These are phyloP conservation scores for Fusarium mundagurra DNA, from an alignment of 2,329 filamentous ascomycete genomes.

Conservation along the genomic window DNA sequence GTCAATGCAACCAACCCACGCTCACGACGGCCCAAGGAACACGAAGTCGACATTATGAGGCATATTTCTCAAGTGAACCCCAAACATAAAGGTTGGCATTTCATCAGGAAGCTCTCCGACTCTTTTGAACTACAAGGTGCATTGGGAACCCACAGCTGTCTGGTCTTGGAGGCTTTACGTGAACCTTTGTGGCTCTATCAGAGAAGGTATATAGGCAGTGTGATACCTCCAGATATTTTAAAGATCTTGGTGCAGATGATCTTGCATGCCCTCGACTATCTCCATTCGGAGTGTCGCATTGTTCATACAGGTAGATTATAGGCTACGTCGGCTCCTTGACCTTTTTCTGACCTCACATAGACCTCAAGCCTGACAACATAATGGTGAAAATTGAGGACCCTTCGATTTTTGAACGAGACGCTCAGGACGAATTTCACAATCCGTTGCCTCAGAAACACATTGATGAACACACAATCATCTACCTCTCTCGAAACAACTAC, in stretches of 20 bases:
- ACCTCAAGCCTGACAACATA: slow-evolving; percentile 38
- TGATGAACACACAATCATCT: slow-evolving; percentile 31
- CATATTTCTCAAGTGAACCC: slow-evolving; percentile 27
- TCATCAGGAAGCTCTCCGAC: slow-evolving; percentile 30
- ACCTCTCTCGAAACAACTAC: slow-evolving; percentile 40
- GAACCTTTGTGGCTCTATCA: slow-evolving; percentile 41
- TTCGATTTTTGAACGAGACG: slow-evolving; percentile 27
- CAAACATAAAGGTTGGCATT: slow-evolving; percentile 30
- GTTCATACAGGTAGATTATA: slow-evolving; percentile 33
- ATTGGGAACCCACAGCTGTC: slow-evolving; percentile 17
- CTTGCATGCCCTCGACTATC: slow-evolving; percentile 37
- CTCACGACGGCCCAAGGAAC: neutral
- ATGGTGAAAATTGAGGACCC: slow-evolving; percentile 35
- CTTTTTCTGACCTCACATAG: neutral
- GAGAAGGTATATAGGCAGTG: slow-evolving; percentile 24
- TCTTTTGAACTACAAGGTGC: slow-evolving; percentile 27
- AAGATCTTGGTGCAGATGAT: slow-evolving; percentile 40
- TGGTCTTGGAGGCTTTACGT: slow-evolving; percentile 35
- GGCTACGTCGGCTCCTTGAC: neutral
- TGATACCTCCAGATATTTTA: slow-evolving; percentile 32
- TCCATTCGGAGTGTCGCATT: slow-evolving; percentile 38
- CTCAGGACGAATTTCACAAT: slow-evolving; percentile 30
- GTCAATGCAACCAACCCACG: slow-evolving; percentile 13
- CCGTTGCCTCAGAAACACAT: slow-evolving; percentile 34
- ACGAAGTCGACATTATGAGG: slow-evolving; percentile 27